Evolutionary conservation across 2,329 filamentous ascomycete genomes (phyloP), one percentile per base, ranked within the genome.

Genomic region (Diaporthe ampelina): DNA sequence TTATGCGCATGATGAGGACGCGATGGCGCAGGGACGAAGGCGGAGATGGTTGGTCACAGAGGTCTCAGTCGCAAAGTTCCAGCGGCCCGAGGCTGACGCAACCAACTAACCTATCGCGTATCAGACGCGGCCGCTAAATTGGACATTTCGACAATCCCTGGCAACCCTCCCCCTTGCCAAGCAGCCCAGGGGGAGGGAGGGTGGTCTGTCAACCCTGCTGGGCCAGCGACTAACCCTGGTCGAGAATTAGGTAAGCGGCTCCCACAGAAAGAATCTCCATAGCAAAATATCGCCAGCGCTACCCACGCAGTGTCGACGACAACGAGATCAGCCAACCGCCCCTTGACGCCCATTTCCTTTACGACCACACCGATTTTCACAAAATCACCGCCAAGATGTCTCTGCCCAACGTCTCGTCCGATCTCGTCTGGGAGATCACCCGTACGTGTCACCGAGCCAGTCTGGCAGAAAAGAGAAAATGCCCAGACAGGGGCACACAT

Each of bases 371-470:
- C 43, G 69, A 61, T 69, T 68, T 29, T 59, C 37, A 56, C 52
- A 63, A 70, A 59, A 77, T 58, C 59, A 76, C 81, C 79, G 82
- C 82, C 89, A 91, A 85, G 86, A 91, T 91, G 88, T 83, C 84
- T 82, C 88, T 91, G 81, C 86, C 92, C 82, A 94, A 95, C 89
- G 90, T 97, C 84, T 97, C 95, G 85, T 87, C 92, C 84, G 95
- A 98, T 88, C 91, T 98, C 82, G 88, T 98, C 90, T 98, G 96
- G 96, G 93, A 96, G 91, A 88, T 97, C 86, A 92, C 93, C 90
- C 94, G 95, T 98, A 92, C 87, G 95, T 95, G 26, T 76, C 76
- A 76, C 54, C 26, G 52, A 43, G 24, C 32, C 29, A 35, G 17
- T 21, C 35, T 63, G 45, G 69, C 45, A 73, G 35, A 56, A n/a